Evolutionary conservation across 1,284 basidiomycete genomes (phyloP), one percentile per base, ranked within the genome.

Genomic region (Cryptococcus sp.): DNA sequence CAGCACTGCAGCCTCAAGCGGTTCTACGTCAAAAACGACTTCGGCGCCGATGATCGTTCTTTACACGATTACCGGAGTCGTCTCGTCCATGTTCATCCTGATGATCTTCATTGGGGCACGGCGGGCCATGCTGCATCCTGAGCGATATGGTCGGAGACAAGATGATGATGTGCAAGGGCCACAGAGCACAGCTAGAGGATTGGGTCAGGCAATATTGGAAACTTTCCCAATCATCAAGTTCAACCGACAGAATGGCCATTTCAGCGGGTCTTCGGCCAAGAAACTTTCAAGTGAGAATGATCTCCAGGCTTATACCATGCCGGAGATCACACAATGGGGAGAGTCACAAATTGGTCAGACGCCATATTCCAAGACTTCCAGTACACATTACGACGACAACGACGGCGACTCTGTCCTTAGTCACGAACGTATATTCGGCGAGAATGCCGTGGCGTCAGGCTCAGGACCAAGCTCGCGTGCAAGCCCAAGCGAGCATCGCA

Each of bases 181-280:
- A 0, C 89, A 90, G 73, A 88, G 86, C 55, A 85, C 89, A 7
- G 87, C 91, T 0, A 81, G 84, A 43, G 90, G 93, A 1, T 82
- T 96, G 50, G 88, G 89, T 0, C 86, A 90, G 35, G 93, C 93
- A 25, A 92, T 96, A 55, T 81, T 96, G 54, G 93, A 96, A 70
- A 95, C 93, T 0, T 96, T 96, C 81, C 93, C 93, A 1, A 81
- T 95, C 58, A 87, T 94, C 77, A 91, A 93, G 76, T 96, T 93
- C 72, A 85, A 85, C 47, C 66, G 74, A 47, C 38, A 50, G 7
- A 58, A 61, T 47, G 52, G 42, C 46, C 22, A 50, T 20, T 51
- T 50, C 20, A 47, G 30, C 16, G 19, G 45, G 13, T 23, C 19
- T 20, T 39, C 53, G 49, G 52, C 57, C 17, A 70, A 68, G 49